A percentile compares a stretch with the other conserved stretches of the same genome.
phyloP scores from a whole-genome alignment of 2,329 filamentous ascomycete species.

The Colletotrichum magnum region DNA sequence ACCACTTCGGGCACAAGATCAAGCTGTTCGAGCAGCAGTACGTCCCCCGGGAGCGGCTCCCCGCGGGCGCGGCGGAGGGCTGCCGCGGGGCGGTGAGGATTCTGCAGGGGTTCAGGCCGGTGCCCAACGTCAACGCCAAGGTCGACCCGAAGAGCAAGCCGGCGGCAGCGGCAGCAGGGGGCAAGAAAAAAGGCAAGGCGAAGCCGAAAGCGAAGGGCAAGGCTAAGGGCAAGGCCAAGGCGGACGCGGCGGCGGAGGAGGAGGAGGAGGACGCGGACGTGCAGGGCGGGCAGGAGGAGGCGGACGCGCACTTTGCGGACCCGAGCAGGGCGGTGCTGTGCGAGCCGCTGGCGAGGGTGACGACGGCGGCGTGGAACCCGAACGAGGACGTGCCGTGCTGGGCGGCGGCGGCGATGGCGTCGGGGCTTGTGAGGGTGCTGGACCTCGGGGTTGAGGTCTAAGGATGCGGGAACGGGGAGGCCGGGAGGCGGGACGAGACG shows the following conservation, averaged over 20 bases:
- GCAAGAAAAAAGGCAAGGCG: slow-evolving; percentile 53
- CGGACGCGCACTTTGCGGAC: slow-evolving; percentile 47
- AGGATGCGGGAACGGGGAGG: neutral
- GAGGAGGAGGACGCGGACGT: slow-evolving; percentile 47
- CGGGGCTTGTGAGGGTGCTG: slow-evolving; percentile 76
- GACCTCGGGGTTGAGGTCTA: slow-evolving; percentile 70
- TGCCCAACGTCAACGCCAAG: slow-evolving; percentile 63
- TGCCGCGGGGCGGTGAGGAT: slow-evolving; percentile 64
- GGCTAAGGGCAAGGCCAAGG: slow-evolving; percentile 49
- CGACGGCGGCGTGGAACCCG: slow-evolving; percentile 77
- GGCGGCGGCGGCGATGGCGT: slow-evolving; percentile 77
- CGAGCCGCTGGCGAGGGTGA: slow-evolving; percentile 75
- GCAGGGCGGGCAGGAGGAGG: slow-evolving; percentile 43
- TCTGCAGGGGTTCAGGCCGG: slow-evolving; percentile 64
- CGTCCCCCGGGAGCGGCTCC: slow-evolving; percentile 51
- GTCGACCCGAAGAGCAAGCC: slow-evolving; percentile 59
- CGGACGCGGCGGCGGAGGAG: slow-evolving; percentile 47
- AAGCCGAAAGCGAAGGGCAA: slow-evolving; percentile 54
- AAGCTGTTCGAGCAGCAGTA: slow-evolving; percentile 70
- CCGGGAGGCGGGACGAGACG: neutral
- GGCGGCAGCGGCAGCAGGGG: slow-evolving; percentile 40
- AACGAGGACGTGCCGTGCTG: slow-evolving; percentile 76
- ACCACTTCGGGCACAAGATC: slow-evolving; percentile 55
- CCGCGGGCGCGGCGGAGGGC: neutral
- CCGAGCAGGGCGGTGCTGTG: slow-evolving; percentile 66